Percentiles rank a stretch among this genome's conserved stretches.
phyloP scores from a whole-genome alignment of 148 eudicot genomes.

The Rhododendron kiyosumense region DNA sequence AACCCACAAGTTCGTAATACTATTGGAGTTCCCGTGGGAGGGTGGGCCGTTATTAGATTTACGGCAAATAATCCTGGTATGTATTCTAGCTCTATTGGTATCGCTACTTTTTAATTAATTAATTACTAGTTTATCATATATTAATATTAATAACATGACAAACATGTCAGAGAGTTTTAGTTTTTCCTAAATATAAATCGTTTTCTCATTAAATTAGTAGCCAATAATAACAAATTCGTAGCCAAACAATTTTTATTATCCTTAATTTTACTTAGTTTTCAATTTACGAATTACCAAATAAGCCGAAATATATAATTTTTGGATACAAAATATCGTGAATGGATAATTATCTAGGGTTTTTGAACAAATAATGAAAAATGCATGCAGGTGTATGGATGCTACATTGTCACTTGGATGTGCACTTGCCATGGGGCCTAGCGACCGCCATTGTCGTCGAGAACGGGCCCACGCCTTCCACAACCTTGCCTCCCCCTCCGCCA shows the following conservation, averaged over 20 bases:
- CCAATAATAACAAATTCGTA: too few relatives aligned
- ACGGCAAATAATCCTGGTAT: background rate
- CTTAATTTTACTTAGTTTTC: background rate
- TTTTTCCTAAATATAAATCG: too few relatives aligned
- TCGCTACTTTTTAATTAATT: background rate
- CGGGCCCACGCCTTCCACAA: conserved; percentile 29
- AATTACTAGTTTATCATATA: background rate
- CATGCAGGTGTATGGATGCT: conserved; percentile 31
- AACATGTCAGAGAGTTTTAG: background rate
- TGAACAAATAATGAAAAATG: background rate
- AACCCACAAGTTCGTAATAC: conserved; percentile 71
- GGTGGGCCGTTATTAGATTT: background rate
- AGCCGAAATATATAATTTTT: background rate
- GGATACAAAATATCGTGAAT: background rate
- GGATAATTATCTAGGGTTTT: background rate
- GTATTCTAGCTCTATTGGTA: background rate
- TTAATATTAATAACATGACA: too few relatives aligned
- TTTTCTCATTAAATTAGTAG: too few relatives aligned
- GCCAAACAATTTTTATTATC: background rate
- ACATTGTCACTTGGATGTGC: conserved; percentile 47
- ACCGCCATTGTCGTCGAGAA: conserved; percentile 33
- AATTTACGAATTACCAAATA: background rate
- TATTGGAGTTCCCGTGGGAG: conserved; percentile 46
- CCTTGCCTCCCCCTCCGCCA: conserved; percentile 32
- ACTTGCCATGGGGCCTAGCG: conserved; percentile 40